Conservation (phyloP, 2,329 filamentous ascomycete species). For the Diaporthe sp. region DNA sequence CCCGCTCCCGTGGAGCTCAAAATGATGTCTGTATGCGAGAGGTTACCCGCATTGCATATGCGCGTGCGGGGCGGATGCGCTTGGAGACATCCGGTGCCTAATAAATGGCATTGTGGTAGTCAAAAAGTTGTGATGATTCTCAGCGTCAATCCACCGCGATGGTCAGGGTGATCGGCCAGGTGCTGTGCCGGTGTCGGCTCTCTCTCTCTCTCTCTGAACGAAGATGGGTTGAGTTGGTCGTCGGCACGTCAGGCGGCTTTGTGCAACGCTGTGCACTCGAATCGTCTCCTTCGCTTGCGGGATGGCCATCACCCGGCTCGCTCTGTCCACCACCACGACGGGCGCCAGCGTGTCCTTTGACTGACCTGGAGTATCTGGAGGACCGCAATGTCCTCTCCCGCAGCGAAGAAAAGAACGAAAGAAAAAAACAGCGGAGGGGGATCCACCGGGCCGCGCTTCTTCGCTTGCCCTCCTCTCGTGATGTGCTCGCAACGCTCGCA, state of each 20-base stretch:
- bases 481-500: neutral
- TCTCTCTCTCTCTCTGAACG: neutral
- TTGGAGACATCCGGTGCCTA: slow-evolving; percentile 5
- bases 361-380: neutral
- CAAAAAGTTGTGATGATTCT: slow-evolving; percentile 4
- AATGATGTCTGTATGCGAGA: neutral
- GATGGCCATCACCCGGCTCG: neutral
- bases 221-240: neutral
- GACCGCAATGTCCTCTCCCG: neutral
- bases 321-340: neutral
- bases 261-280: neutral
- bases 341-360: neutral
- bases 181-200: slow-evolving; percentile 1
- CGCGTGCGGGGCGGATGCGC: neutral
- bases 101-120: neutral
- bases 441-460: neutral
- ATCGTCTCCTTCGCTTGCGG: neutral
- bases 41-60: neutral
- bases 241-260: too few relatives aligned
- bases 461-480: neutral
- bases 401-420: neutral
- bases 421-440: neutral
- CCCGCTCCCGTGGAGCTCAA: neutral
- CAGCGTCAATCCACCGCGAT: neutral
- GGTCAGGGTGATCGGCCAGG: neutral